phyloP scores from a whole-genome alignment of 768 basidiomycete genomes.

The Lactarius hengduanensis region DNA sequence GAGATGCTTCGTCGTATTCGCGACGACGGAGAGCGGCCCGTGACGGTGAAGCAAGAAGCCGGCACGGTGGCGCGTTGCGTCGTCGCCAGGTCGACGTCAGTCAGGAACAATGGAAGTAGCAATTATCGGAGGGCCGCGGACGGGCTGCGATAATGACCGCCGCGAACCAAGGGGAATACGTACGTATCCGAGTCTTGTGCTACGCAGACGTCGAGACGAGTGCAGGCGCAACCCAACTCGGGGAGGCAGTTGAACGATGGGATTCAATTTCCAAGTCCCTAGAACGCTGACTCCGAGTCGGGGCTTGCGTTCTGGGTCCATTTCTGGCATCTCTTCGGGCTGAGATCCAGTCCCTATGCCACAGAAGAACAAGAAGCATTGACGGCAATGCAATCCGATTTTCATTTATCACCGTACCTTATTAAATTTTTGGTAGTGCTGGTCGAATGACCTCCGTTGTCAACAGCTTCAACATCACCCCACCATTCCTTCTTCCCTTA shows the following conservation, averaged over 20 bases:
- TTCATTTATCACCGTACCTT: neutral
- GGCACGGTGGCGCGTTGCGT: neutral
- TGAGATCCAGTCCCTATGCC: neutral
- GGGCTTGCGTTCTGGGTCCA: neutral
- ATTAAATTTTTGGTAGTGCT: neutral
- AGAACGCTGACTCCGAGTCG: neutral
- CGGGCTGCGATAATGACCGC: neutral
- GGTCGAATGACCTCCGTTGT: neutral
- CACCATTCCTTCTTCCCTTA: neutral
- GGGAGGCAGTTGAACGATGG: neutral
- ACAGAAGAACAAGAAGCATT: neutral
- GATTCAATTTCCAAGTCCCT: neutral
- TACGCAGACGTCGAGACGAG: neutral
- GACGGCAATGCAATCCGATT: neutral
- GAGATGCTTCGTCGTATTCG: neutral
- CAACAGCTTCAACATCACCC: neutral
- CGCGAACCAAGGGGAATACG: neutral
- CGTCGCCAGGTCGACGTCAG: neutral
- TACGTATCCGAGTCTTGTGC: neutral
- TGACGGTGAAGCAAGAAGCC: neutral
- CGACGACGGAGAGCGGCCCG: neutral
- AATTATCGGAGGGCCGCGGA: neutral
- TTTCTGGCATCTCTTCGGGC: neutral
- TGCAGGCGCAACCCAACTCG: neutral
- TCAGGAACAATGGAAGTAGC: neutral